A percentile compares a stretch with the other conserved stretches of the same genome.
Evolutionary conservation across 2,329 filamentous ascomycete genomes (phyloP).

Genomic region (Calonectria henricotiae): DNA sequence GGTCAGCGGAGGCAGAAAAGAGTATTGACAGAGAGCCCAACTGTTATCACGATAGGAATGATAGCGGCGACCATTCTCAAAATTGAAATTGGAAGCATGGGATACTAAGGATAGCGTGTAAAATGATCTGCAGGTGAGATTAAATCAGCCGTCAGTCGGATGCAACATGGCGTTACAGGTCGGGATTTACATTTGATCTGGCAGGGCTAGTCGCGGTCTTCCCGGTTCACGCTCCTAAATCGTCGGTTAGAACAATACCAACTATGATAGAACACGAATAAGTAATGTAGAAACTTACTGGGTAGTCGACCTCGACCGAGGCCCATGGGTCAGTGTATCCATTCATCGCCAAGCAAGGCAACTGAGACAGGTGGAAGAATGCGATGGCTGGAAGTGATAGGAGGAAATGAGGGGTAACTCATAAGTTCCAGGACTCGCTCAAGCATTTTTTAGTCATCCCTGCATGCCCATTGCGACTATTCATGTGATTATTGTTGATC

Average conservation of each 20-base stretch:
- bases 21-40: background rate
- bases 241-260: background rate
- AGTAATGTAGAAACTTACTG: background rate
- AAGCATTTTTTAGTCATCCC: constrained; percentile 16
- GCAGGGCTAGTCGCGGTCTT: background rate
- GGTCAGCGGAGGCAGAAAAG: background rate
- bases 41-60: background rate
- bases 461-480: background rate
- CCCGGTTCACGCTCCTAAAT: background rate
- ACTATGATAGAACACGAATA: background rate
- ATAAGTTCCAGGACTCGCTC: background rate
- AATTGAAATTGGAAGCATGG: background rate
- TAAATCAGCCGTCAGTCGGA: background rate
- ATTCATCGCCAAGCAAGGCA: background rate
- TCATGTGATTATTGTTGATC: constrained; percentile 21
- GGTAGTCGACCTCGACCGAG: background rate
- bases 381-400: background rate
- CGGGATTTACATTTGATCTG: background rate
- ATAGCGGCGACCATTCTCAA: constrained; percentile 13
- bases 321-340: constrained; percentile 9
- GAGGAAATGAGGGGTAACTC: constrained; percentile 14
- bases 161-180: too few relatives aligned
- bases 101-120: constrained; percentile 5
- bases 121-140: background rate
- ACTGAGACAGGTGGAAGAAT: constrained; percentile 1